A percentile compares a stretch with the other conserved stretches of the same genome.
phyloP scores from a whole-genome alignment of 2,329 filamentous ascomycete species.

The Xylaria sp. region DNA sequence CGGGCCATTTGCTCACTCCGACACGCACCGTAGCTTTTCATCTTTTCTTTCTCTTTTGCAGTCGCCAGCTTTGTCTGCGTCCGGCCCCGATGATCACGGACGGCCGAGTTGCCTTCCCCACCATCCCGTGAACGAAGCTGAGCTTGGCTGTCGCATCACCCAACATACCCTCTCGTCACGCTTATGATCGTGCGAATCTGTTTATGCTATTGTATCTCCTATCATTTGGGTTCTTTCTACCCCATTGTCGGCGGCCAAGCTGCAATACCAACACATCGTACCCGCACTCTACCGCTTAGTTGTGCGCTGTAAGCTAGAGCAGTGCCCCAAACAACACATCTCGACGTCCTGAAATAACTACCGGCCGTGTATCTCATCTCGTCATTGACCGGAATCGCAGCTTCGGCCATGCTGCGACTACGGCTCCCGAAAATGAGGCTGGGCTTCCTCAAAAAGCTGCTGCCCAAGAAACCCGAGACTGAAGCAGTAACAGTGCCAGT shows the following conservation, averaged over 20 bases:
- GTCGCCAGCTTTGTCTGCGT: neutral
- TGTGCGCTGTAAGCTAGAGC: too few species aligned
- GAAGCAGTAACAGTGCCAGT: slow-evolving; percentile 3
- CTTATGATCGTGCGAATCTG: neutral
- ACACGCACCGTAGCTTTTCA: neutral
- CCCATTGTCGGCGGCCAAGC: neutral
- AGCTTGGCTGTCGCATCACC: slow-evolving; percentile 15
- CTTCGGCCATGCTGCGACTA: slow-evolving; percentile 24
- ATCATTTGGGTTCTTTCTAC: neutral
- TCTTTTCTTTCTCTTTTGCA: neutral
- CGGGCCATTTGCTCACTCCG: neutral
- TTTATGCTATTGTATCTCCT: neutral
- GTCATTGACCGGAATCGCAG: neutral
- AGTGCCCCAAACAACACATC: neutral
- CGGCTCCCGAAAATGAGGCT: slow-evolving; percentile 33
- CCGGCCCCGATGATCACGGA: neutral
- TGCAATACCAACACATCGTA: neutral
- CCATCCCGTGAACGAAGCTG: slow-evolving; percentile 18
- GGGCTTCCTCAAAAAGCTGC: slow-evolving; percentile 37
- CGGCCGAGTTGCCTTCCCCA: neutral
- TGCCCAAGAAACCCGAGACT: slow-evolving; percentile 18
- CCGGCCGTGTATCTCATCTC: neutral
- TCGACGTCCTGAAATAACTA: neutral
- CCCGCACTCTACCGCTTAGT: neutral
- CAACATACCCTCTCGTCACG: neutral